A percentile compares a stretch with the other conserved stretches of the same genome.
These are phyloP conservation scores for Xylariomycetidae sp. DNA, from an alignment of 2,329 filamentous ascomycete species.

Conservation along the genomic window DNA sequence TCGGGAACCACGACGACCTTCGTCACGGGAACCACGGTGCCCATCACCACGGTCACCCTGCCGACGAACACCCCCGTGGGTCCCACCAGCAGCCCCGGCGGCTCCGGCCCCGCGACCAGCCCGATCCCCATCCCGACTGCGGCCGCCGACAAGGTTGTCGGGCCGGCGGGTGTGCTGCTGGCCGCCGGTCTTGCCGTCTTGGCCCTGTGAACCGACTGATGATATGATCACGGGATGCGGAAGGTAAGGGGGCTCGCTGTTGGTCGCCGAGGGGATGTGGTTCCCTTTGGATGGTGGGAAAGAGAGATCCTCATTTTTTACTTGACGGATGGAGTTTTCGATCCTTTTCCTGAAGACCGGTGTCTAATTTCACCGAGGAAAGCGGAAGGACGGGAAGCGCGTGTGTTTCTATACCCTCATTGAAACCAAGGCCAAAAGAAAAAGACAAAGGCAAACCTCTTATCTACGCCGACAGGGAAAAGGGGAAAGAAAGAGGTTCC, in stretches of 20 bases:
- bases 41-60: slow-evolving; percentile 29
- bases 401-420: slow-evolving; percentile 25
- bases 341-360: slow-evolving; percentile 6
- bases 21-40: slow-evolving; percentile 30
- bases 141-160: slow-evolving; percentile 32
- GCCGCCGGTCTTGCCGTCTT: slow-evolving; percentile 35
- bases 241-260: too few relatives aligned
- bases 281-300: slow-evolving; percentile 5
- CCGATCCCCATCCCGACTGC: slow-evolving; percentile 29
- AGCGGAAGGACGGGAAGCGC: too few relatives aligned
- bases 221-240: too few relatives aligned
- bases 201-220: slow-evolving; percentile 29
- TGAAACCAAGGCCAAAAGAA: slow-evolving; percentile 11
- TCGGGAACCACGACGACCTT: too few relatives aligned
- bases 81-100: slow-evolving; percentile 21
- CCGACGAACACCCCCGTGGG: slow-evolving; percentile 24
- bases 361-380: slow-evolving; percentile 12
- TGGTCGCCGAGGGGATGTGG: too few relatives aligned
- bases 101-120: too few relatives aligned
- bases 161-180: slow-evolving; percentile 31
- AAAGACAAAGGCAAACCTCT: not conserved
- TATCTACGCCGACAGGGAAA: too few relatives aligned
- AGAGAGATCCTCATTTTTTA: not conserved
- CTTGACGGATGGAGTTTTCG: slow-evolving; percentile 5
- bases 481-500: too few relatives aligned